Conservation (phyloP, 108 stramenopile genomes). For the Bacterosira constricta region DNA sequence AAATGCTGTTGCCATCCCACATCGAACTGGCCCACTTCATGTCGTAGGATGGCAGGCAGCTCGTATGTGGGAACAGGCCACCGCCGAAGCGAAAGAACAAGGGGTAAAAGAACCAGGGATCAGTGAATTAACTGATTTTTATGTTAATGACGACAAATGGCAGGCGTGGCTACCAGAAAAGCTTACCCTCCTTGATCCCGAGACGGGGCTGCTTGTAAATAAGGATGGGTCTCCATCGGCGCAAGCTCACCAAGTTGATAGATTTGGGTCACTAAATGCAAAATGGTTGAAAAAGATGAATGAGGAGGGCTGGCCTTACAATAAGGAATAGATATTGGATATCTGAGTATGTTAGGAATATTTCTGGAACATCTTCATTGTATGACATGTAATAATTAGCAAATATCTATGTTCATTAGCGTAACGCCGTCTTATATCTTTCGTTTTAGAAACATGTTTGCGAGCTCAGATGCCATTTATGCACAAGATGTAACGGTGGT, state of each 20-base stretch:
- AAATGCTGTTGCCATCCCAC: conserved; percentile 44
- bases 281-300: conserved; percentile 9
- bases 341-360: no score
- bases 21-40: conserved; percentile 40
- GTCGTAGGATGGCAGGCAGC: conserved; percentile 44
- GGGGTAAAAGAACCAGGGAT: no score
- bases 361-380: no score
- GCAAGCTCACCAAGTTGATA: conserved; percentile 14
- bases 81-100: conserved; percentile 1
- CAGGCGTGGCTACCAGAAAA: conserved; percentile 1
- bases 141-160: background rate
- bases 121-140: background rate
- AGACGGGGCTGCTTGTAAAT: conserved; percentile 13
- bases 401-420: no score
- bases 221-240: conserved; percentile 9
- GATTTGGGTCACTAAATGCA: background rate
- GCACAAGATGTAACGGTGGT: no score
- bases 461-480: no score
- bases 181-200: background rate
- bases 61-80: conserved; percentile 15
- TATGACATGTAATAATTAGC: no score
- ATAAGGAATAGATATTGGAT: background rate
- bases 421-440: no score
- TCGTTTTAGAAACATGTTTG: no score
- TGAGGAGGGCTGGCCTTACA: conserved; percentile 14